Percentiles rank a stretch among this genome's conserved stretches.
phyloP scores from a whole-genome alignment of 441 rosid genomes.

The Populus hybrid region DNA sequence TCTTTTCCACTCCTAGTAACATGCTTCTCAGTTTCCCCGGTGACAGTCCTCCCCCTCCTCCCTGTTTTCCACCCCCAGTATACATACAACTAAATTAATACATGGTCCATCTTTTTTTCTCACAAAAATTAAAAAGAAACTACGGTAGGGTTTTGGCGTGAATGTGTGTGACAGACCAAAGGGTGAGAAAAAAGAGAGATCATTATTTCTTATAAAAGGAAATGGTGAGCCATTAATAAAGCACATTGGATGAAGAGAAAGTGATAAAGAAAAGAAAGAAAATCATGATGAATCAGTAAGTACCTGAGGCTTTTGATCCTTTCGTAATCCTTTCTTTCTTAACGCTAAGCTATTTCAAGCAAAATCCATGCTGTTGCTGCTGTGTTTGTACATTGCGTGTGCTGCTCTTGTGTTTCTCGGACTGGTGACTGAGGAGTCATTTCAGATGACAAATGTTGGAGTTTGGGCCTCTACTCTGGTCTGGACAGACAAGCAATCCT shows the following conservation, averaged over 20 bases:
- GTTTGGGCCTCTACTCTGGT: background rate
- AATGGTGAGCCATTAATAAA: slow-evolving; percentile 4
- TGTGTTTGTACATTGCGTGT: background rate
- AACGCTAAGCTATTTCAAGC: background rate
- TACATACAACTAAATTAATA: background rate
- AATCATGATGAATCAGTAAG: background rate
- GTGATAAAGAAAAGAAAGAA: background rate
- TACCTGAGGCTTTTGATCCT: slow-evolving; percentile 74
- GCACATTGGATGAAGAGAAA: slow-evolving; percentile 30
- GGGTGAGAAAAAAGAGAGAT: background rate
- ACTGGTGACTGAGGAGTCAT: background rate
- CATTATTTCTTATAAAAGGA: background rate
- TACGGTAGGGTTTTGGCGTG: background rate
- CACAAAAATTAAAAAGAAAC: background rate
- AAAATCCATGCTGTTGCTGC: background rate
- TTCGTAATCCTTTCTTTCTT: slow-evolving; percentile 55
- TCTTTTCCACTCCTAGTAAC: slow-evolving; percentile 61
- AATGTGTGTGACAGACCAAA: slow-evolving; percentile 11
- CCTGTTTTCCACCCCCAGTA: slow-evolving; percentile 28
- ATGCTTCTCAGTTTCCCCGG: slow-evolving; percentile 71
- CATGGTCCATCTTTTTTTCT: background rate
- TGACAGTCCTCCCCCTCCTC: slow-evolving; percentile 62
- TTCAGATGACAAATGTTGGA: background rate
- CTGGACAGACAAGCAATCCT: background rate
- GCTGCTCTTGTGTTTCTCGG: background rate